Percentiles rank a stretch among this genome's conserved stretches.
Evolutionary conservation across 2,329 filamentous ascomycete species (phyloP).

Genomic region (Exutisphaerella laricina): DNA sequence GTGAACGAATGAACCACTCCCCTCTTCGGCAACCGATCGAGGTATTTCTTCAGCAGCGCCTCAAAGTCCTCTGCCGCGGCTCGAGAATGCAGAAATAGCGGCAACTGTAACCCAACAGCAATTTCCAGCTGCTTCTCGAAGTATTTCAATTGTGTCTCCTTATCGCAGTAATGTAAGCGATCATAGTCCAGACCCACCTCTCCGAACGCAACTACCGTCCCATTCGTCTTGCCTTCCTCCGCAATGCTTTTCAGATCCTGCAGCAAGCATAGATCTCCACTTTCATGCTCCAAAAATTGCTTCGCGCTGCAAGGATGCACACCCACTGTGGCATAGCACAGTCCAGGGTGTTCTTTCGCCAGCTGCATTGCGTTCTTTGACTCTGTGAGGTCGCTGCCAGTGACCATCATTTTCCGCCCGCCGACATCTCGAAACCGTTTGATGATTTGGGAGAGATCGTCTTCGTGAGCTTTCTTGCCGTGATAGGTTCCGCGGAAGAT

Average conservation of each 20-base stretch:
- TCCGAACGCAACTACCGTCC: slow-evolving; percentile 73
- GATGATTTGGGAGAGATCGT: slow-evolving; percentile 73
- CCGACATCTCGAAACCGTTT: slow-evolving; percentile 70
- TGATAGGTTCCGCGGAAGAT: slow-evolving; percentile 83
- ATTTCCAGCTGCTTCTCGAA: slow-evolving; percentile 79
- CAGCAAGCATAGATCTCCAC: slow-evolving; percentile 52
- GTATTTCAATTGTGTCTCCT: slow-evolving; percentile 73
- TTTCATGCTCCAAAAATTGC: slow-evolving; percentile 63
- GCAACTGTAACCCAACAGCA: slow-evolving; percentile 69
- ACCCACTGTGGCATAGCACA: slow-evolving; percentile 84
- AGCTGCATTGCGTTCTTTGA: slow-evolving; percentile 69
- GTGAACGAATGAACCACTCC: slow-evolving; percentile 96
- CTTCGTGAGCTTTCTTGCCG: slow-evolving; percentile 66
- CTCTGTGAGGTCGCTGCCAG: slow-evolving; percentile 78
- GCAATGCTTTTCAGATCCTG: slow-evolving; percentile 60
- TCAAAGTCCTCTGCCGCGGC: slow-evolving; percentile 85
- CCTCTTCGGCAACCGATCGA: slow-evolving; percentile 54
- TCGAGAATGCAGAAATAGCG: slow-evolving; percentile 86
- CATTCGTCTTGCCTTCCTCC: slow-evolving; percentile 49
- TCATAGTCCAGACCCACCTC: slow-evolving; percentile 98
- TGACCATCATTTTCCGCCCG: slow-evolving; percentile 86
- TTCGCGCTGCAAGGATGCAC: slow-evolving; percentile 88
- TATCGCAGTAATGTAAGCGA: slow-evolving; percentile 73
- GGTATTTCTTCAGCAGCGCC: slow-evolving; percentile 53
- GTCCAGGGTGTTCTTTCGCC: slow-evolving; percentile 66